phyloP scores from a whole-genome alignment of 345 rosid species.

The Acer yangbiense region DNA sequence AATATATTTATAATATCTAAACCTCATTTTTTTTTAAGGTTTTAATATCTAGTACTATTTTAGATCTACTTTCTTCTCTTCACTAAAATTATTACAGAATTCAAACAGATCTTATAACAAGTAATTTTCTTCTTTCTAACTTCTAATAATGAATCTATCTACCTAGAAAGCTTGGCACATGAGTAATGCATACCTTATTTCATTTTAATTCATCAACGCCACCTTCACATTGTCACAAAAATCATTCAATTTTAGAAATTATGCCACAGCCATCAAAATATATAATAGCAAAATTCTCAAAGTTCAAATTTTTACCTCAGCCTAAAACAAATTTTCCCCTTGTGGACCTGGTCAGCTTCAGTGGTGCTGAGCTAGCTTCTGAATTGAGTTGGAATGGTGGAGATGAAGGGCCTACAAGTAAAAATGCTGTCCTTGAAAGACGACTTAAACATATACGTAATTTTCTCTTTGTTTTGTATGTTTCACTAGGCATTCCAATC shows the following conservation, averaged over 20 bases:
- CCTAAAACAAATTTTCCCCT: constrained; percentile 32
- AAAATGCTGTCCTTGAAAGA: constrained; percentile 68
- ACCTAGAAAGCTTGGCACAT: no score
- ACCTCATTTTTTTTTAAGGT: no score
- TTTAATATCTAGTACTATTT: no score
- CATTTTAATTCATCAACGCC: background rate
- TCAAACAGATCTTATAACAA: no score
- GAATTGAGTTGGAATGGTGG: constrained; percentile 95
- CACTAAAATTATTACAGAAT: no score
- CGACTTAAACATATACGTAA: constrained; percentile 86
- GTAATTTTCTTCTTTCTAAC: no score
- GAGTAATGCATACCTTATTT: no score
- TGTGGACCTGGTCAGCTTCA: constrained; percentile 90
- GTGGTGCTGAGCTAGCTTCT: constrained; percentile 45
- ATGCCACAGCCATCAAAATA: background rate
- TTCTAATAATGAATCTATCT: no score
- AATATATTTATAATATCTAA: no score
- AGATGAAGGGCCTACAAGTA: constrained; percentile 85
- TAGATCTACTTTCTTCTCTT: no score
- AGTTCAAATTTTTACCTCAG: background rate
- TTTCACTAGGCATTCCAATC: constrained; percentile 81
- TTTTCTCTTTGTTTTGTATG: constrained; percentile 67
- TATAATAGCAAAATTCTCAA: background rate
- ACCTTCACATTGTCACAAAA: background rate
- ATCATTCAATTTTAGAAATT: background rate